Base-by-base conservation (phyloP, 768 basidiomycete genomes). In the Tricholomella constricta region DNA sequence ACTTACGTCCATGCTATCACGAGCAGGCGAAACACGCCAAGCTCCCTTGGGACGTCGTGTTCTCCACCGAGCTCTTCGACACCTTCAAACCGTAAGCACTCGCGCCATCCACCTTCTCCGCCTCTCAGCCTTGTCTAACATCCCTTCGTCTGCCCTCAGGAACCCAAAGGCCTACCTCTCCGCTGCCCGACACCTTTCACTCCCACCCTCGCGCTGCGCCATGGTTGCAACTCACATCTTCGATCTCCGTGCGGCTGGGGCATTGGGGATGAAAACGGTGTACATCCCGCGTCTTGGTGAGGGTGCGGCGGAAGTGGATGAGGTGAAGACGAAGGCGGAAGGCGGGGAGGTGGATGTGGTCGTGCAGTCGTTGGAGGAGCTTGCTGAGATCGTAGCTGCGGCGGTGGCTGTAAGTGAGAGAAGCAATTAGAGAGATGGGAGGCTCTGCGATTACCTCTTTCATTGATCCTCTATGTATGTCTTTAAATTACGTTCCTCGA, bases 221-320 rank as follows among this genome's bases (percentile, higher is more conserved):
- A 81, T 89, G 79, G 86, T 88, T 8, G 85, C 86, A 0, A 75
- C 85, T 7, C 87, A 88, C 66, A 71, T 73, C 3, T 72, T 68
- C 51, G 87, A 89, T 59, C 70, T 86, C 11, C 73, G 74, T 1
- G 82, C 74, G 0, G 85, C 86, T 0, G 77, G 74, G 0, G 62
- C 59, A 0, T 66, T 73, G 3, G 86, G 86, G 1, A 70, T 86
- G 70, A 77, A 73, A 55, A 83, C 85, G 0, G 68, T 88, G 1
- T 88, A 86, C 51, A 72, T 88, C 0, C 78, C 73, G 0, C 75
- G 85, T 1, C 67, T 71, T 0, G 69, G 71, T 0, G 83, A 83
- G 43, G 56, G 54, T 6, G n/a, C n/a, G n/a, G 25, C 46, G 1
- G 47, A 41, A 6, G 50, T 31, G 2, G 57, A 52, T 15, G 50